phyloP scores from a whole-genome alignment of 352 stramenopile genomes.

The Globisporangium spiculum region DNA sequence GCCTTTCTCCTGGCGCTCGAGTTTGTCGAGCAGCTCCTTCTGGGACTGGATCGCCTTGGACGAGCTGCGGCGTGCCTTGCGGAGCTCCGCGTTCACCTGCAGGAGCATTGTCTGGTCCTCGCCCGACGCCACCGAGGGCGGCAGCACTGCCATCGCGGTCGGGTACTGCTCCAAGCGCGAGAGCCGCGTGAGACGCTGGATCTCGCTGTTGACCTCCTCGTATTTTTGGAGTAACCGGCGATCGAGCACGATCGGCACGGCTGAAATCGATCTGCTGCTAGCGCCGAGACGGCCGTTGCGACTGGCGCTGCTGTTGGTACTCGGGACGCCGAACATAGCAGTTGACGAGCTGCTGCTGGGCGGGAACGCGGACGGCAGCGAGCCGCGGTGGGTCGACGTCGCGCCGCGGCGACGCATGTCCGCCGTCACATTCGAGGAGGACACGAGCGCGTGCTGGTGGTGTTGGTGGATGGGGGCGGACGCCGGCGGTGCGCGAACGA shows the following conservation, averaged over 20 bases:
- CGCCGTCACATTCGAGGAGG: slow-evolving; percentile 13
- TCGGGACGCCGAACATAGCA: slow-evolving; percentile 8
- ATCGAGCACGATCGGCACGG: slow-evolving; percentile 41
- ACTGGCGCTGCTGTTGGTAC: neutral
- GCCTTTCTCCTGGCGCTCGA: slow-evolving; percentile 68
- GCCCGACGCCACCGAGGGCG: neutral
- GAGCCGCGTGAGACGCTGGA: slow-evolving; percentile 61
- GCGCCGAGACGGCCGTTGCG: neutral
- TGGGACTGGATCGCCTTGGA: slow-evolving; percentile 76
- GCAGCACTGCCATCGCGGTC: neutral
- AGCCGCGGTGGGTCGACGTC: slow-evolving; percentile 14
- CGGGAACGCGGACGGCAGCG: slow-evolving; percentile 15
- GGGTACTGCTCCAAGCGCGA: slow-evolving; percentile 45
- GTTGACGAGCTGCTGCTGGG: neutral
- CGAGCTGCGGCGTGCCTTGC: slow-evolving; percentile 61
- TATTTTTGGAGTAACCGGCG: slow-evolving; percentile 68
- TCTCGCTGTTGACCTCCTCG: slow-evolving; percentile 74
- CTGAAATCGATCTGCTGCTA: neutral
- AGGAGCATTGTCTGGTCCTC: slow-evolving; percentile 22
- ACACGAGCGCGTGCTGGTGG: slow-evolving; percentile 66
- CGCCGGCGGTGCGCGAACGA: neutral
- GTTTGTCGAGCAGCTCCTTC: slow-evolving; percentile 80
- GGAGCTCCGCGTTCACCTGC: slow-evolving; percentile 49
- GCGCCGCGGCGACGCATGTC: slow-evolving; percentile 18
- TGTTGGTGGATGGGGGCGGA: slow-evolving; percentile 45